These are phyloP conservation scores for Microbotryomycetes sp. DNA, from an alignment of 1,284 basidiomycete species.

Conservation along the genomic window DNA sequence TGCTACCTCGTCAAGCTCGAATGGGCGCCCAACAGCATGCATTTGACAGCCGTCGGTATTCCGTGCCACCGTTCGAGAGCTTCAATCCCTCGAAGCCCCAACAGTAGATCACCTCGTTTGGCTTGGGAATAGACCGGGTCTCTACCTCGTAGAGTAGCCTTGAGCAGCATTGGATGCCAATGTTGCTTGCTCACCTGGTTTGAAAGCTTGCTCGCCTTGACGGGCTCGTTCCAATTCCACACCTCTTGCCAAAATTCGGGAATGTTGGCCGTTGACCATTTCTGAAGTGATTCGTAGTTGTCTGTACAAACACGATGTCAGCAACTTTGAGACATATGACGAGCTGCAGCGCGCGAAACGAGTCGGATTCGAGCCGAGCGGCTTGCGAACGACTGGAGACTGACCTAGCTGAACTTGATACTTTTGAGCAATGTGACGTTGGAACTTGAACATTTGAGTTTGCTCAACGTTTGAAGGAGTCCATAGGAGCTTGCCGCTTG, in stretches of 20 bases:
- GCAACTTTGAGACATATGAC: too few species aligned
- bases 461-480: neutral
- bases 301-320: constrained; percentile 10
- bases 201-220: constrained; percentile 56
- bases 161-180: too few species aligned
- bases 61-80: too few species aligned
- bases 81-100: too few species aligned
- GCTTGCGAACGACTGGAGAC: neutral
- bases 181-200: constrained; percentile 35
- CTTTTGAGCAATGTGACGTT: neutral
- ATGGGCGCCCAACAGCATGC: too few species aligned
- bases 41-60: too few species aligned
- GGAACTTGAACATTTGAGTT: constrained; percentile 8
- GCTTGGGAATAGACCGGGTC: too few species aligned
- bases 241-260: constrained; percentile 67
- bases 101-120: too few species aligned
- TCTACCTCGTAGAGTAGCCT: too few species aligned
- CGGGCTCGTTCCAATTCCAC: constrained; percentile 59
- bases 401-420: constrained; percentile 3
- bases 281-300: constrained; percentile 62
- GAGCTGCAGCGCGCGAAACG: neutral
- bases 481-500: constrained; percentile 4
- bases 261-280: constrained; percentile 61
- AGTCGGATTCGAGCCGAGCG: neutral
- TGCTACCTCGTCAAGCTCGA: too few species aligned